Base-by-base conservation (phyloP, 1,139 yeast genomes). In the Lodderomyces pseudojiufengensis region DNA sequence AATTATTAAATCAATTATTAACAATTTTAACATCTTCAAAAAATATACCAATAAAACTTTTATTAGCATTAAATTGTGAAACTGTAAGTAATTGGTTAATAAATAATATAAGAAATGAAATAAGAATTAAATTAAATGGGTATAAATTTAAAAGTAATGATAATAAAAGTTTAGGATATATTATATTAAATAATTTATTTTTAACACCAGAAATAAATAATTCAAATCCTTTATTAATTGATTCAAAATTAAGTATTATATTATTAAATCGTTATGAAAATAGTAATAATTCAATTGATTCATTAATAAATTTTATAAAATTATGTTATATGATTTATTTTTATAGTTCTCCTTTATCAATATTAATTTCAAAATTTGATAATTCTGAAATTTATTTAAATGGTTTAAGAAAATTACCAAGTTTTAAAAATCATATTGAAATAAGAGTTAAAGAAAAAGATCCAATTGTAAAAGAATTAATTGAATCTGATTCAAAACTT, bases 261-360 rank as follows among this genome's bases (percentile, higher is more conserved):
- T 50, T 71, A 11, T 49, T 64, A 29, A 55, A 55, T 23, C 49
- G 75, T 29, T 68, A 69, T 41, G 59, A 60, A 35, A 58, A 60
- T 58, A 70, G 70, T 22, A 68, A 67, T 43, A 68, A 67, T 42
- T 69, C 75, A 16, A 69, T 79, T 31, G 84, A 81, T 47, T 66
- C 74, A 11, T 61, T 75, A 35, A 59, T 73, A 7, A 57, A 76
- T 11, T 71, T 75, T 31, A 59, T 85, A 44, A 80, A 79, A 47
- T 65, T 83, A 41, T 62, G 80, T 20, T 69, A 79, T 48, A 80
- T 85, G 86, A 70, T 80, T 4, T 83, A 81, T 50, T 84, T 77
- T 53, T 84, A 75, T 51, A 79, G 76, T 40, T 82, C 79, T 59
- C 87, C 92, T 1, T 68, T 80, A 37, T 67, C 84, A 0, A 56